These are phyloP conservation scores for Diaporthe ampelina DNA, from an alignment of 2,329 filamentous ascomycete genomes.

Conservation along the genomic window DNA sequence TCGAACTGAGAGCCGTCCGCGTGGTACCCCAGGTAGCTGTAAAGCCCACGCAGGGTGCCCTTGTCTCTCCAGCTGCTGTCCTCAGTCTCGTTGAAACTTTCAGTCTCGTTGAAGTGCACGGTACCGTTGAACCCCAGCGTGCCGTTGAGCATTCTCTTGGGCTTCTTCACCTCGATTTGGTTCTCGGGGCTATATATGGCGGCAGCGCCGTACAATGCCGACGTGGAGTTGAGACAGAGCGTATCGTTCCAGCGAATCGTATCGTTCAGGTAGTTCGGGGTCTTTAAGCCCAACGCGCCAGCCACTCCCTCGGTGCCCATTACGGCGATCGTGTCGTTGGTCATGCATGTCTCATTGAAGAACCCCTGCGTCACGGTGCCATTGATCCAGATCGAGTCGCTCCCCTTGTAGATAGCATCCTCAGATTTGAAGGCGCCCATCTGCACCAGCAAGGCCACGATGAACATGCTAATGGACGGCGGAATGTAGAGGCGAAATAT, in stretches of 20 bases:
- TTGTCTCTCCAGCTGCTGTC: constrained; percentile 27
- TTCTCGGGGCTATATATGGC: constrained; percentile 48
- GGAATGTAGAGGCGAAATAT: constrained; percentile 57
- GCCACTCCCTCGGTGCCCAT: constrained; percentile 49
- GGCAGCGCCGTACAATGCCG: constrained; percentile 48
- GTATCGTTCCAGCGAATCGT: constrained; percentile 48
- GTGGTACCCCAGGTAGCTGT: constrained; percentile 36
- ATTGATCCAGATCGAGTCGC: constrained; percentile 57
- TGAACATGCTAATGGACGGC: constrained; percentile 56
- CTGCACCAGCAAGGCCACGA: constrained; percentile 56
- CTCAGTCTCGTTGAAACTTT: constrained; percentile 1
- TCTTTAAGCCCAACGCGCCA: constrained; percentile 48
- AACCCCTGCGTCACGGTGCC: constrained; percentile 50
- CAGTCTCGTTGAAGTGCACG: constrained; percentile 18
- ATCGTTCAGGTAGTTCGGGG: constrained; percentile 49
- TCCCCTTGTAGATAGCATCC: constrained; percentile 52
- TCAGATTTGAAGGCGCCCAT: constrained; percentile 54
- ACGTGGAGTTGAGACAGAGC: constrained; percentile 53
- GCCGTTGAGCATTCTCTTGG: constrained; percentile 29
- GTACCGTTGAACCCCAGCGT: constrained; percentile 26
- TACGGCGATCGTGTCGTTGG: constrained; percentile 48
- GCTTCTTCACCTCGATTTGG: constrained; percentile 40
- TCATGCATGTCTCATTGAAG: constrained; percentile 43
- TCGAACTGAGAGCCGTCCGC: constrained; percentile 31
- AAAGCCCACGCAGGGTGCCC: constrained; percentile 34